These are phyloP conservation scores for Anthracocystis panici-leucophaei DNA, from an alignment of 1,284 basidiomycete species.

Conservation along the genomic window DNA sequence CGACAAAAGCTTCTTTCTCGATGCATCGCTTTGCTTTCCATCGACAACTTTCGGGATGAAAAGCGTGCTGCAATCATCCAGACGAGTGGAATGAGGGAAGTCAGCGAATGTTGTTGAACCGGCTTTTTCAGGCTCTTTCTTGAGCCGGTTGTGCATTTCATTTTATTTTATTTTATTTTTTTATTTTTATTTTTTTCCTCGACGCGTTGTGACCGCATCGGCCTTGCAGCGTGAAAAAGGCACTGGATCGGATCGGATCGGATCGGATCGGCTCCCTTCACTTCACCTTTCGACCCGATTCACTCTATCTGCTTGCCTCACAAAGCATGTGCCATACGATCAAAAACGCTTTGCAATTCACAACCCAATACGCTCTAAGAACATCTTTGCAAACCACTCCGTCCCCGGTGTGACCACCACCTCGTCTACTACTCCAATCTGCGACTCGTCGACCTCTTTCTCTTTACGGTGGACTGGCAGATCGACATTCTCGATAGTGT, in stretches of 20 bases:
- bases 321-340: background rate
- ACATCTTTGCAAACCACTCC: constrained; percentile 55
- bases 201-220: constrained; percentile 28
- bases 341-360: background rate
- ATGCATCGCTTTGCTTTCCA: too few relatives aligned
- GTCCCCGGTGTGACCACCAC: constrained; percentile 55
- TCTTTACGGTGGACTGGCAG: constrained; percentile 13
- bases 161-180: too few relatives aligned
- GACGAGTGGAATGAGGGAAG: background rate
- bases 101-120: constrained; percentile 5
- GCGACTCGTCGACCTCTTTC: constrained; percentile 12
- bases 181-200: too few relatives aligned
- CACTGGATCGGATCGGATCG: constrained; percentile 6
- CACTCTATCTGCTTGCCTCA: background rate
- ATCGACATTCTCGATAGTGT: constrained; percentile 37
- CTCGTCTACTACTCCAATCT: constrained; percentile 44
- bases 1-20: too few relatives aligned
- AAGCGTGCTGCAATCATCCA: too few relatives aligned
- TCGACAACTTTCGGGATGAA: too few relatives aligned
- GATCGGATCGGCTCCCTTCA: background rate
- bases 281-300: constrained; percentile 1
- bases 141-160: constrained; percentile 18
- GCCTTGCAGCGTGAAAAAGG: constrained; percentile 22
- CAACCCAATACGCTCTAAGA: constrained; percentile 48
- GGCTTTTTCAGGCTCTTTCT: constrained; percentile 39